Evolutionary conservation across 106 monocot genomes (phyloP).

Genomic region (Agapanthus africanus): DNA sequence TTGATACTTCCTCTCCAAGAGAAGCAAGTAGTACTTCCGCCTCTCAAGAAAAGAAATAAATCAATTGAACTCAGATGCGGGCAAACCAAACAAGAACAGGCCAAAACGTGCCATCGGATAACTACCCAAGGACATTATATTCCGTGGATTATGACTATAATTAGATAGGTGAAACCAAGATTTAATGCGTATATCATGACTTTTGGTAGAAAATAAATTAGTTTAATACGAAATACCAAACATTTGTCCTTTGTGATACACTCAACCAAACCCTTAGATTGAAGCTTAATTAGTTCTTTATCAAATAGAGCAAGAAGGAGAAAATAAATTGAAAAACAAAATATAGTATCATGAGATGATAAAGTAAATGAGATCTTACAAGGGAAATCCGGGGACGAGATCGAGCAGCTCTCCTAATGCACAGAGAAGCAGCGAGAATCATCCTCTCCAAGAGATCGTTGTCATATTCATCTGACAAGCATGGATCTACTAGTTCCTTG

Average conservation of each 20-base stretch:
- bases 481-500: slow-evolving; percentile 55
- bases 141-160: not conserved
- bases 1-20: not conserved
- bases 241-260: not conserved
- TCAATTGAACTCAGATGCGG: not conserved
- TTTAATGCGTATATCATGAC: not conserved
- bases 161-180: not conserved
- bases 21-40: not conserved
- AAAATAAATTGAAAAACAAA: not conserved
- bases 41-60: not conserved
- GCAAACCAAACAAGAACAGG: not conserved
- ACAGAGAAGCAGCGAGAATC: slow-evolving; percentile 75
- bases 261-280: not conserved
- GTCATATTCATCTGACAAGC: slow-evolving; percentile 41
- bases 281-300: not conserved
- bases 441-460: slow-evolving; percentile 52
- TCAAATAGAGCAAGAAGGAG: not conserved
- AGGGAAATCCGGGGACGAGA: slow-evolving; percentile 58
- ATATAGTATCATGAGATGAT: too few species aligned
- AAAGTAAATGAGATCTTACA: slow-evolving; percentile 34
- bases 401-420: slow-evolving; percentile 48
- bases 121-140: not conserved
- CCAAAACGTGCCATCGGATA: not conserved
- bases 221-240: not conserved
- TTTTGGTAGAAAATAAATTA: not conserved